Percentiles rank a stretch among this genome's conserved stretches.
Conservation (phyloP, 1,284 basidiomycete species). For the Ganoderma boninense region DNA sequence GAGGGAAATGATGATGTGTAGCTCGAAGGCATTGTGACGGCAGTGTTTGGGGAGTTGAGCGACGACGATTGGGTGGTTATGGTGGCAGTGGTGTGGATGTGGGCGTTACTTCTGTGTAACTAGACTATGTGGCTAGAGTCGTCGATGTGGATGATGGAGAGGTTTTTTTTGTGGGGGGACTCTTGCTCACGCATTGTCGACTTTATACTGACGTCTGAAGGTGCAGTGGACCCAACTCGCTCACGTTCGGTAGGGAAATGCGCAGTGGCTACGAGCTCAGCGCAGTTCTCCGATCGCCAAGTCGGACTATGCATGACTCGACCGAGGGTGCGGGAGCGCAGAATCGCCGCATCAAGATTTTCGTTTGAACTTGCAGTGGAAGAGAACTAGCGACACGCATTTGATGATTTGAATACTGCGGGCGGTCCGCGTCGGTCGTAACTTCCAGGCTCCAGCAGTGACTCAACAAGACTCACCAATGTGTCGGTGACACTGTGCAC, state of each 20-base stretch:
- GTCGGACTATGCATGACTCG: background rate
- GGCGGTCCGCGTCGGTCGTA: background rate
- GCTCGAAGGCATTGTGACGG: slow-evolving; percentile 12
- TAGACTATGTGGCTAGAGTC: background rate
- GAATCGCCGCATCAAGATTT: background rate
- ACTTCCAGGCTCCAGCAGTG: background rate
- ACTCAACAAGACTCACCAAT: background rate
- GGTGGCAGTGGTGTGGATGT: background rate
- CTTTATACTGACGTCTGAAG: background rate
- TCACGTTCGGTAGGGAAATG: background rate
- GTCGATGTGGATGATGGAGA: background rate
- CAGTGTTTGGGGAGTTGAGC: slow-evolving; percentile 29
- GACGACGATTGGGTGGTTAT: background rate
- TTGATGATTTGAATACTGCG: background rate
- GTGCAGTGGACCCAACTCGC: background rate
- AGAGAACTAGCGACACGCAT: background rate
- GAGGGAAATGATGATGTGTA: slow-evolving; percentile 8
- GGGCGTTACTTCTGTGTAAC: background rate
- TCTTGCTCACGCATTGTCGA: background rate
- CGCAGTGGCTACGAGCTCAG: background rate
- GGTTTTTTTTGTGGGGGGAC: background rate
- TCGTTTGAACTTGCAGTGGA: background rate
- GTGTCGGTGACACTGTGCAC: background rate
- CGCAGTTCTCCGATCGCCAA: background rate
- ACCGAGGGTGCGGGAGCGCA: background rate